Percentiles rank a stretch among this genome's conserved stretches.
Conservation (phyloP, 257 asterid genomes). For the Salvia splendens region DNA sequence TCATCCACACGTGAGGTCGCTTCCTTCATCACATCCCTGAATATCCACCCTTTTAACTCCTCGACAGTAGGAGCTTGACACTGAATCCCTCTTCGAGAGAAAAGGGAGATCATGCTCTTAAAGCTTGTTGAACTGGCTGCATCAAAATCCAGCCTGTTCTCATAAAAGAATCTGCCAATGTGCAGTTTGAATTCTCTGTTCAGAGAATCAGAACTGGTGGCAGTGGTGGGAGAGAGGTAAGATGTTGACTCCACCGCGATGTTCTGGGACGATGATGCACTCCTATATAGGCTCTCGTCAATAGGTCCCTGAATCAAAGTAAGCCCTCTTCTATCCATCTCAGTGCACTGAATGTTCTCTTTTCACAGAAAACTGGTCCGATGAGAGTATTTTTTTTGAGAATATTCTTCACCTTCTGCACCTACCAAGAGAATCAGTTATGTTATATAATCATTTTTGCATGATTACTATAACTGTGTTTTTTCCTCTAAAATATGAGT, state of each 20-base stretch:
- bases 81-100: slow-evolving; percentile 19
- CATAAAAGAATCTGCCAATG: slow-evolving; percentile 51
- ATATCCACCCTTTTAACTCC: slow-evolving; percentile 63
- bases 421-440: background rate
- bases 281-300: slow-evolving; percentile 25
- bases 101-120: slow-evolving; percentile 38
- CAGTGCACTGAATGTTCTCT: background rate
- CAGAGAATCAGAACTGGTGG: slow-evolving; percentile 12
- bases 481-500: background rate
- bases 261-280: slow-evolving; percentile 15
- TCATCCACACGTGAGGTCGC: slow-evolving; percentile 35
- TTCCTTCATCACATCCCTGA: slow-evolving; percentile 42
- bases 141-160: slow-evolving; percentile 44
- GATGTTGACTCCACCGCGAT: slow-evolving; percentile 12
- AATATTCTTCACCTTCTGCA: background rate
- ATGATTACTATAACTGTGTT: background rate
- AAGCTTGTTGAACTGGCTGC: slow-evolving; percentile 45
- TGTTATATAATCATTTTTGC: background rate
- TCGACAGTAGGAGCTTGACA: slow-evolving; percentile 41
- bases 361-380: background rate
- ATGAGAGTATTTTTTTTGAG: background rate
- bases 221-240: background rate
- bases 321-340: slow-evolving; percentile 14
- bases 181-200: slow-evolving; percentile 30
- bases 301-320: slow-evolving; percentile 15